Evolutionary conservation across 106 monocot species (phyloP), one percentile per base, ranked within the genome.

Genomic region (Apostasia ramifera): DNA sequence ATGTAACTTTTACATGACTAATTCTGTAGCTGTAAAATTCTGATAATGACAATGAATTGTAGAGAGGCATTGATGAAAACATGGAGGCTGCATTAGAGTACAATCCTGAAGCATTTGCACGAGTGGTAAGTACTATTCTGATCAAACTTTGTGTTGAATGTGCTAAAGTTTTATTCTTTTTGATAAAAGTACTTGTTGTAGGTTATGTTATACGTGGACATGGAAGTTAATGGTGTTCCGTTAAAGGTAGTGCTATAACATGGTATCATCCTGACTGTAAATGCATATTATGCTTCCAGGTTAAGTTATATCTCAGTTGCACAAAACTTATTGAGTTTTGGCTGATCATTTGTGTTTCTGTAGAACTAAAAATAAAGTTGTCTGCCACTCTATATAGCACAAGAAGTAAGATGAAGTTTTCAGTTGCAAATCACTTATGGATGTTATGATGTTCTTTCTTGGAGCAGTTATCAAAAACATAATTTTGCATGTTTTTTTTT

Each of bases 161-260:
- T 39, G 3, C 45, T 49, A 47, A 9, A 43, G 11, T 65, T 4
- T 44, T 14, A 1, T 71, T 15, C 63, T 73, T 11, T 43, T 62
- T n/a, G 14, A 54, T 46, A n/a, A 14, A 66, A 12, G 42, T 48
- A 6, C 43, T 60, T 82, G 48, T n/a, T 83, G 41, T 72, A 97
- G 95, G 84, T 97, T 71, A 97, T 97, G 95, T 61, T 97, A 48
- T 97, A 97, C 71, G 95, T 97, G 71, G 92, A 97, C 73, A 92
- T 97, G 95, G 95, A 97, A 81, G 95, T 97, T 74, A 97, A 97
- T 84, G 95, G 95, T 58, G 74, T 92, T 79, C 95, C 95, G 71
- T 42, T 97, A 70, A 97, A 97, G 95, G 95, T 97, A 82, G 57
- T 58, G 55, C 63, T 58, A 42, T 26, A 55, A 61, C 55, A 59